phyloP scores from a whole-genome alignment of 192 early-diverging fungal species.

The Globomyces pollinis-pini region DNA sequence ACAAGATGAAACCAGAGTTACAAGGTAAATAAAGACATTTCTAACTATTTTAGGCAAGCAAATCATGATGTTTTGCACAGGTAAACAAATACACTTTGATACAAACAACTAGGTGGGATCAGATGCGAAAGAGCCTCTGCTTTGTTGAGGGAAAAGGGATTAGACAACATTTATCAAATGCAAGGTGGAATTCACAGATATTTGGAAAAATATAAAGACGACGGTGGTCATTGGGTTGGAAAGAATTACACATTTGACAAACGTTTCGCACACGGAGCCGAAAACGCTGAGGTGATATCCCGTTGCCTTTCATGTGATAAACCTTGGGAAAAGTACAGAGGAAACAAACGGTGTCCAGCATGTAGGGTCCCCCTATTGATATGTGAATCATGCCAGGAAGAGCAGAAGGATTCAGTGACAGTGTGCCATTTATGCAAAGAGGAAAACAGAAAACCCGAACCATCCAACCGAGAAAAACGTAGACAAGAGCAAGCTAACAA shows the following conservation, averaged over 20 bases:
- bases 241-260: conserved; percentile 14
- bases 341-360: conserved; percentile 13
- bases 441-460: not conserved
- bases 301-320: conserved; percentile 1
- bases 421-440: conserved; percentile 10
- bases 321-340: conserved; percentile 12
- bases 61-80: conserved; percentile 12
- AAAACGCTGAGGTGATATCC: not conserved
- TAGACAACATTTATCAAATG: conserved; percentile 37
- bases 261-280: conserved; percentile 8
- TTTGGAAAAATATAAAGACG: conserved; percentile 54
- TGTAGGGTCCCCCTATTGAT: conserved; percentile 8
- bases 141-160: conserved; percentile 31
- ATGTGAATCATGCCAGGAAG: not conserved
- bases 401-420: conserved; percentile 1
- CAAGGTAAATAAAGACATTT: too few relatives aligned
- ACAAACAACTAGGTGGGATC: conserved; percentile 56
- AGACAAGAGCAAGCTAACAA: not conserved
- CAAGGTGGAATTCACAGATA: conserved; percentile 65
- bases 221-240: conserved; percentile 8
- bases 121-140: conserved; percentile 51
- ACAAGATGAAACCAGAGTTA: conserved; percentile 1
- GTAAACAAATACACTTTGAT: not conserved
- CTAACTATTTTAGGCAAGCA: too few relatives aligned
- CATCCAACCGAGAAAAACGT: conserved; percentile 4